Base-by-base conservation (phyloP, 2,329 filamentous ascomycete species). In the Dothideomycetidae sp. region DNA sequence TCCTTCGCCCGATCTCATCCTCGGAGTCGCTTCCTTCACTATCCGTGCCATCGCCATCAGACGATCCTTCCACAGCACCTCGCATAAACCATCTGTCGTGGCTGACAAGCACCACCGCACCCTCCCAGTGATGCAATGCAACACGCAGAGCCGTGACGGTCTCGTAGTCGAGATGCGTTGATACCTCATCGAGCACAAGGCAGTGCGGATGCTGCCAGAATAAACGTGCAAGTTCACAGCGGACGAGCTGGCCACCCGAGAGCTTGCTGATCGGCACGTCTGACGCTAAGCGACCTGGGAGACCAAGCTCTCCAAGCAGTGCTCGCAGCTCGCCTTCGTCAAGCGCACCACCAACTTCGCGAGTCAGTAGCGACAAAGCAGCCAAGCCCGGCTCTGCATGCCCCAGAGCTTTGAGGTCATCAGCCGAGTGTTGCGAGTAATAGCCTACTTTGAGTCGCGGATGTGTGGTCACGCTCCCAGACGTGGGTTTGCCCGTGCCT, bases 81-180 rank as follows among this genome's bases (percentile, higher is more conserved):
- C 77, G 69, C 59, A 90, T 70, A 49, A 92, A 78, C 67, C 81
- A 92, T 19, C 84, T 67, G 54, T 92, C 83, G 60, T 92, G 84
- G 23, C 75, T 84, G 3, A 90, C 77, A 4, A 90, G 60, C 28
- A 92, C 59, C 3, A 90, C 68, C 0, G 81, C 82, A 0, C 83
- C 83, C 39, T 75, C 69, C 67, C 80, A 92, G 2, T 60, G 60
- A 10, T 68, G 66, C 44, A 92, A 54, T 2, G 78, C 78, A 15
- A 71, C 66, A 1, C 78, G 67, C 38, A 92, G 58, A 2, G 79
- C 81, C 5, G 73, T 70, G 15, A 88, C 81, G 0, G 80, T 88
- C 57, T 90, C 74, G 44, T 80, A 81, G 53, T 92, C 84, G 29
- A 92, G 65, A 61, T 93, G 84, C 1, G 83, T 88, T 5, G 82